Percentiles rank a stretch among this genome's conserved stretches.
Evolutionary conservation across 2,329 filamentous ascomycete genomes (phyloP).

Genomic region (Pezicula neosporulosa): DNA sequence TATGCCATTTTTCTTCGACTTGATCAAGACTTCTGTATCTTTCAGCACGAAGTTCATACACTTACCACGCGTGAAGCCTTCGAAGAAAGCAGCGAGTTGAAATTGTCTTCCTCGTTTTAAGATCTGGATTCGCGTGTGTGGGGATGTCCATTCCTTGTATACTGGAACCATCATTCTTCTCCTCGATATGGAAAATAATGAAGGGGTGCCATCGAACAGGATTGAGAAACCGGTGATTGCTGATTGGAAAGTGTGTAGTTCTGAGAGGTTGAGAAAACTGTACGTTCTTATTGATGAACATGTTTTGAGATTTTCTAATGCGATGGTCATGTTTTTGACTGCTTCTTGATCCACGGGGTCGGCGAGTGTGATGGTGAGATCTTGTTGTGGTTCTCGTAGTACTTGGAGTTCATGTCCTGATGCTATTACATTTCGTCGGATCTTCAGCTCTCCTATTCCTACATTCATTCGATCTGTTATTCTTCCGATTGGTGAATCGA

Average conservation of each 20-base stretch:
- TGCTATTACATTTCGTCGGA: slow-evolving; percentile 57
- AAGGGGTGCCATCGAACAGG: slow-evolving; percentile 65
- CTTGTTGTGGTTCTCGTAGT: slow-evolving; percentile 67
- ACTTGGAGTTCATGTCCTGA: slow-evolving; percentile 60
- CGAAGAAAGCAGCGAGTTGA: slow-evolving; percentile 80
- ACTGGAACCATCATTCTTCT: slow-evolving; percentile 84
- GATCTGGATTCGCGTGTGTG: slow-evolving; percentile 71
- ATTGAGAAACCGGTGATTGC: slow-evolving; percentile 77
- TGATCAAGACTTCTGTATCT: slow-evolving; percentile 76
- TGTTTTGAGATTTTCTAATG: slow-evolving; percentile 40
- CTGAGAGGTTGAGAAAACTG: slow-evolving; percentile 57
- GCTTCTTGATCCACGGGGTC: slow-evolving; percentile 60
- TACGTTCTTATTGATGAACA: slow-evolving; percentile 65
- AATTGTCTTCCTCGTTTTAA: slow-evolving; percentile 69
- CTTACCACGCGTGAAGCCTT: slow-evolving; percentile 77
- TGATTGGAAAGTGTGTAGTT: slow-evolving; percentile 72
- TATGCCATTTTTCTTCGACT: slow-evolving; percentile 58
- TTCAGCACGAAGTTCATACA: slow-evolving; percentile 85
- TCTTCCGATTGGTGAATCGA: slow-evolving; percentile 70
- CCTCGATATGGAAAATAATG: slow-evolving; percentile 73
- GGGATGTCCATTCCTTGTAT: slow-evolving; percentile 86
- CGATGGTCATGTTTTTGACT: slow-evolving; percentile 54
- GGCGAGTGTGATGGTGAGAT: slow-evolving; percentile 70
- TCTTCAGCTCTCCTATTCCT: slow-evolving; percentile 64
- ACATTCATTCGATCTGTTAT: slow-evolving; percentile 80